Evolutionary conservation across 495 filamentous ascomycete genomes (phyloP).

Genomic region (Neurospora sp.): DNA sequence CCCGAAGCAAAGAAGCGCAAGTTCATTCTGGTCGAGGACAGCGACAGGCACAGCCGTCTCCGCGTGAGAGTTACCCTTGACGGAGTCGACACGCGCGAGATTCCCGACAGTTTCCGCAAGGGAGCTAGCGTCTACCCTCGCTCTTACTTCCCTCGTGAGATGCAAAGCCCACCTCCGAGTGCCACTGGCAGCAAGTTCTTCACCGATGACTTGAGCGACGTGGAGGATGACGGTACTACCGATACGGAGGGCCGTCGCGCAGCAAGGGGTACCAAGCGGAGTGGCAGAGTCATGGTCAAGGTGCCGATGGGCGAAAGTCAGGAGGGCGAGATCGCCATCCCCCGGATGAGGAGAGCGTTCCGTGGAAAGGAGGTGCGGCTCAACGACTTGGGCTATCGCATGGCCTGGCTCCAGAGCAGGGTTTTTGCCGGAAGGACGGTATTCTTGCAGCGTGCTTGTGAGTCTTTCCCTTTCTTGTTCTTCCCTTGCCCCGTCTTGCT

Average conservation of each 20-base stretch:
- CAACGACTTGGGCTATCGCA: conserved; percentile 88
- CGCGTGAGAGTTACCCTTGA: conserved; percentile 84
- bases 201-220: conserved; percentile 42
- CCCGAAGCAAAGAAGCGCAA: conserved; percentile 85
- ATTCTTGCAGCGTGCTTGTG: conserved; percentile 87
- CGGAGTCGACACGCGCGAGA: conserved; percentile 80
- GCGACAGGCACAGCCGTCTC: conserved; percentile 62
- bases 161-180: conserved; percentile 66
- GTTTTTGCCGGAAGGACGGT: conserved; percentile 75
- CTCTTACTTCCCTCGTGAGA: conserved; percentile 78
- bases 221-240: conserved; percentile 46
- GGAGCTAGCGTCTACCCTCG: conserved; percentile 81
- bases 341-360: conserved; percentile 53
- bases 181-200: conserved; percentile 58
- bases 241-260: conserved; percentile 38
- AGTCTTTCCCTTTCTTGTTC: conserved; percentile 32
- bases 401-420: conserved; percentile 89
- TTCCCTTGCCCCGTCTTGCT: neutral
- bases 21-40: conserved; percentile 91
- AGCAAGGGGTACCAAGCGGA: conserved; percentile 13
- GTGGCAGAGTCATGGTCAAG: conserved; percentile 27
- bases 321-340: conserved; percentile 61
- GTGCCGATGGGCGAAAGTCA: conserved; percentile 59
- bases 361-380: conserved; percentile 71
- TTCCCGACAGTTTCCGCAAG: conserved; percentile 87